A percentile compares a stretch with the other conserved stretches of the same genome.
phyloP scores from a whole-genome alignment of 108 stramenopile genomes.

The Stephanodiscus triporus region DNA sequence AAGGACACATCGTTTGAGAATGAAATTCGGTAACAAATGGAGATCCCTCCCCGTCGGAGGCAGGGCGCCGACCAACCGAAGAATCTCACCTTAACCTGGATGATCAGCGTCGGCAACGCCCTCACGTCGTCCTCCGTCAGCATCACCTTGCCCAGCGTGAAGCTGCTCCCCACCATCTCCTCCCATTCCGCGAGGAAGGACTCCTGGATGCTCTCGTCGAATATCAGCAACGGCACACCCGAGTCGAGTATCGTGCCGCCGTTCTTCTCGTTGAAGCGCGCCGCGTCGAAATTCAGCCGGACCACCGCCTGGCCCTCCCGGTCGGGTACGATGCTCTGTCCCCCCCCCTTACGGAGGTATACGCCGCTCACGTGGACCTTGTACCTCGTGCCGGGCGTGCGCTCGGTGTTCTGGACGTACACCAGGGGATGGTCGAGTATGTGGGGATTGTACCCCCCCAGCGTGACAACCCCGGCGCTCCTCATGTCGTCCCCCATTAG shows the following conservation, averaged over 20 bases:
- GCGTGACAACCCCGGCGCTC: constrained; percentile 33
- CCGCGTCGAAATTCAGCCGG: constrained; percentile 40
- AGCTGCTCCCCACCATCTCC: constrained; percentile 38
- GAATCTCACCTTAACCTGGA: constrained; percentile 60
- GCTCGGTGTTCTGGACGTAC: constrained; percentile 47
- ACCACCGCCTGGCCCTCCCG: constrained; percentile 21
- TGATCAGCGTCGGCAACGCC: constrained; percentile 77
- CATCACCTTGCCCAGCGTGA: constrained; percentile 39
- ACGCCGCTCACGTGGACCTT: constrained; percentile 49
- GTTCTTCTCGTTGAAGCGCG: constrained; percentile 41
- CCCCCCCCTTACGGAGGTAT: constrained; percentile 49
- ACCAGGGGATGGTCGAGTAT: constrained; percentile 47
- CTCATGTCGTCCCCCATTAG: constrained; percentile 17
- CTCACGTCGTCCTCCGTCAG: constrained; percentile 58
- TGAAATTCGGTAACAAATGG: neutral
- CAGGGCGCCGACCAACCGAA: constrained; percentile 9
- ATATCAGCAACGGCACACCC: constrained; percentile 45
- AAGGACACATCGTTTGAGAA: neutral
- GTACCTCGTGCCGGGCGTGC: constrained; percentile 30
- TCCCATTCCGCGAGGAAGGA: constrained; percentile 48
- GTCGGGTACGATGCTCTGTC: constrained; percentile 35
- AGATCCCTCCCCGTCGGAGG: neutral
- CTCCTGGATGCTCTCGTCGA: constrained; percentile 45
- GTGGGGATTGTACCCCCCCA: constrained; percentile 54
- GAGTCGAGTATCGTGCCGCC: constrained; percentile 51